Conservation (phyloP, 257 asterid species). For the Anisodus tanguticus region DNA sequence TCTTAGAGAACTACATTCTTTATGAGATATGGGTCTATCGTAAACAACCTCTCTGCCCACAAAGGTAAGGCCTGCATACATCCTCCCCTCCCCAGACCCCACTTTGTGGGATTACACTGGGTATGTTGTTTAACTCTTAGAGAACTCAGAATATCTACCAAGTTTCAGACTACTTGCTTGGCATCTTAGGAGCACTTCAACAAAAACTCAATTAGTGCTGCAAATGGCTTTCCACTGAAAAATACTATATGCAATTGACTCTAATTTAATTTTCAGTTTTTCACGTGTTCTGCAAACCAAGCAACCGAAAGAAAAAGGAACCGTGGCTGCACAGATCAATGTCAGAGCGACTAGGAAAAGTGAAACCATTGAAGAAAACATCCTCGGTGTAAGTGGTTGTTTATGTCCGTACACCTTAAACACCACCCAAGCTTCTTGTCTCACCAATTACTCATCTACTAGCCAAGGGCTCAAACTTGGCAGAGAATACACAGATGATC, state of each 20-base stretch:
- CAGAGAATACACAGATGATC: not conserved
- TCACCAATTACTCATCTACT: not conserved
- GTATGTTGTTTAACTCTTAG: not conserved
- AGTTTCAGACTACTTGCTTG: not conserved
- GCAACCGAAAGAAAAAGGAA: slow-evolving; percentile 8
- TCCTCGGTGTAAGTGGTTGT: not conserved
- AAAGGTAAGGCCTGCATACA: too few relatives aligned
- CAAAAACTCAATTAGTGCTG: not conserved
- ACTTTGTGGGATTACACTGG: too few relatives aligned
- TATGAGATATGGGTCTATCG: too few relatives aligned
- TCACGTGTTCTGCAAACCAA: not conserved
- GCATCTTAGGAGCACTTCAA: not conserved
- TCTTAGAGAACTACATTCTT: not conserved
- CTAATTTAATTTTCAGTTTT: not conserved
- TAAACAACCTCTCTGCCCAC: too few relatives aligned
- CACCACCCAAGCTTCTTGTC: not conserved
- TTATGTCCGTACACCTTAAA: not conserved
- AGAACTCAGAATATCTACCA: not conserved
- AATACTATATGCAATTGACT: not conserved
- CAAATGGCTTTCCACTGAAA: not conserved
- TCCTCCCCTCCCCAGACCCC: too few relatives aligned
- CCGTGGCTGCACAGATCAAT: not conserved
- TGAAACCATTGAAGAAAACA: not conserved
- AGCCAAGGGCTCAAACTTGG: not conserved
- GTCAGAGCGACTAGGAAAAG: not conserved